phyloP scores from a whole-genome alignment of 2,329 filamentous ascomycete genomes.

The Aspergillus pseudotamarii region DNA sequence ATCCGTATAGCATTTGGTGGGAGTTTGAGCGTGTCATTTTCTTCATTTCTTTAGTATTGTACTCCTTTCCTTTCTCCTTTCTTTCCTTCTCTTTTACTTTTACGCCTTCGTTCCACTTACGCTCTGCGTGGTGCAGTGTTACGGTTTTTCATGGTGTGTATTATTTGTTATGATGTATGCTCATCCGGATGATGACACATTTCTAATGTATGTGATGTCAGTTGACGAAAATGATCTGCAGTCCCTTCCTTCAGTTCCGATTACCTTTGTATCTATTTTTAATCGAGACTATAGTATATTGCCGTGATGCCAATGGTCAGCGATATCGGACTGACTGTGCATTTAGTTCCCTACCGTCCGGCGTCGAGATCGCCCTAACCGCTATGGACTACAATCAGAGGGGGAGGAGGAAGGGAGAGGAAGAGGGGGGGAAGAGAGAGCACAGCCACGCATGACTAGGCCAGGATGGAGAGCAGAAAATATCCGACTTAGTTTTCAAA shows the following conservation, averaged over 20 bases:
- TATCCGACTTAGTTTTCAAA: background rate
- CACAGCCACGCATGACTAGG: slow-evolving; percentile 8
- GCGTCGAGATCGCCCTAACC: background rate
- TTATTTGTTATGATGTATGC: background rate
- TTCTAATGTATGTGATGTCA: slow-evolving; percentile 5
- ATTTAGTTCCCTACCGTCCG: background rate
- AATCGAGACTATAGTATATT: background rate
- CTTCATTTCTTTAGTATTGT: background rate
- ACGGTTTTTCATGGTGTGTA: slow-evolving; percentile 4
- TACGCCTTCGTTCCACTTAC: background rate
- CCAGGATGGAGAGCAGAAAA: background rate
- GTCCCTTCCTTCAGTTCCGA: background rate
- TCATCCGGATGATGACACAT: background rate
- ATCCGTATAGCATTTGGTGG: background rate
- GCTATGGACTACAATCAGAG: background rate
- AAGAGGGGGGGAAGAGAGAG: too few relatives aligned
- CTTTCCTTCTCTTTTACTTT: background rate
- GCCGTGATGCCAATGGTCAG: background rate
- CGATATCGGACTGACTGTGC: slow-evolving; percentile 1
- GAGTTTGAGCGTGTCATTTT: slow-evolving; percentile 5
- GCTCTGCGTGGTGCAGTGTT: background rate
- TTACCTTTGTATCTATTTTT: background rate
- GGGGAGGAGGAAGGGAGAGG: background rate
- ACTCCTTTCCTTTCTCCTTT: background rate
- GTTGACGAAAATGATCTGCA: background rate